Evolutionary conservation across 208 protist species (phyloP).

Genomic region (Leishmania major): DNA sequence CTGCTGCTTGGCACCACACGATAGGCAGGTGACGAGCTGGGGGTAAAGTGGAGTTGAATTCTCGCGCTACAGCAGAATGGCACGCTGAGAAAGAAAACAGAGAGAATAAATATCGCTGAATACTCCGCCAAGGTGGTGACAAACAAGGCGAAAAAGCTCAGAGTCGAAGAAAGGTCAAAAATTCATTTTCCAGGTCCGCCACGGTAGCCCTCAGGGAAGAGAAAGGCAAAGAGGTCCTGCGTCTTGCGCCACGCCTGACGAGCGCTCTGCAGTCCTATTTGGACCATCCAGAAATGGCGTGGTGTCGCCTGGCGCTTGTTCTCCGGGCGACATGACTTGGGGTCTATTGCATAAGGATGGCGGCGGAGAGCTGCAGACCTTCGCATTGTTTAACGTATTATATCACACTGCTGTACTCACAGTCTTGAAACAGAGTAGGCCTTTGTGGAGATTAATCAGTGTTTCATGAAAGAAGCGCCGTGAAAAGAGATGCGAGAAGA

Average conservation of each 20-base stretch:
- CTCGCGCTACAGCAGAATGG: background rate
- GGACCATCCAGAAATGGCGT: constrained; percentile 17
- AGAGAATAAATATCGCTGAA: background rate
- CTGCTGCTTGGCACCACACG: background rate
- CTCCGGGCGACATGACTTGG: constrained; percentile 27
- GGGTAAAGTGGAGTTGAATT: background rate
- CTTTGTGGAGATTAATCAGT: background rate
- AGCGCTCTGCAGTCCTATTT: constrained; percentile 20
- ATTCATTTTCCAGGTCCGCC: constrained; percentile 41
- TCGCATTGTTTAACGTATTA: background rate
- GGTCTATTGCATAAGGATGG: constrained; percentile 66
- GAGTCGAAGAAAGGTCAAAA: background rate
- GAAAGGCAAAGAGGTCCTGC: constrained; percentile 31
- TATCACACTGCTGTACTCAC: background rate
- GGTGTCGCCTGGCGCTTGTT: constrained; percentile 23
- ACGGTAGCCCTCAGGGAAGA: constrained; percentile 38
- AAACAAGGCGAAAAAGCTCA: background rate
- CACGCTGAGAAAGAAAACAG: constrained; percentile 9
- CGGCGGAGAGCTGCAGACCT: background rate
- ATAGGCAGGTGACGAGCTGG: background rate
- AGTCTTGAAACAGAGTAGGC: too few relatives aligned
- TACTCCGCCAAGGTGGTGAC: background rate
- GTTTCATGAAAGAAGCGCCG: background rate
- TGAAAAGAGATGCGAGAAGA: background rate
- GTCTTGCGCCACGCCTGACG: constrained; percentile 41